Percentiles rank a stretch among this genome's conserved stretches.
These are phyloP conservation scores for Lachnellula cervina DNA, from an alignment of 2,329 filamentous ascomycete species.

Conservation along the genomic window DNA sequence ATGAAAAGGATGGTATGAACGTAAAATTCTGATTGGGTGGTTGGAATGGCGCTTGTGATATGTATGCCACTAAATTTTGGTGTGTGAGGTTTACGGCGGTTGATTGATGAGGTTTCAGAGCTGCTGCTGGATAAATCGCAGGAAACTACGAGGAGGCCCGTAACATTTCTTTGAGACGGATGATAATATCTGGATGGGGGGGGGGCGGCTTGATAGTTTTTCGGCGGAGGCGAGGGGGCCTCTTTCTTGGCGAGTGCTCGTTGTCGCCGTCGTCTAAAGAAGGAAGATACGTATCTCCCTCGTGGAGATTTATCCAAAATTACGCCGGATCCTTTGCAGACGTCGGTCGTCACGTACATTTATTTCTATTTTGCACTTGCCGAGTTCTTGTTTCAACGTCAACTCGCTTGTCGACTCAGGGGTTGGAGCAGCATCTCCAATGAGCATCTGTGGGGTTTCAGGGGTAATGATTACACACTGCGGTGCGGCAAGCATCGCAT, in stretches of 20 bases:
- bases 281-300: background rate
- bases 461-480: background rate
- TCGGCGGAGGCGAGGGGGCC: too few species aligned
- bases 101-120: constrained; percentile 1
- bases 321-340: background rate
- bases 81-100: background rate
- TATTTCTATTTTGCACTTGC: background rate
- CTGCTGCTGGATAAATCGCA: background rate
- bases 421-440: background rate
- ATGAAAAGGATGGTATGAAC: constrained; percentile 1
- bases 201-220: too few species aligned
- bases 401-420: constrained; percentile 1
- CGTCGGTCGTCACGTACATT: background rate
- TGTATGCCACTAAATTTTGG: background rate
- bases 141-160: background rate
- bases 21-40: background rate
- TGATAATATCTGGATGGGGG: too few species aligned
- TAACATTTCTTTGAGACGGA: too few species aligned
- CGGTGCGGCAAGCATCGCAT: background rate
- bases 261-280: too few species aligned
- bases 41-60: background rate
- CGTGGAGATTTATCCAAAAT: background rate
- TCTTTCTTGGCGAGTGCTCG: too few species aligned
- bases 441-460: background rate
- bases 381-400: constrained; percentile 10